These are phyloP conservation scores for Annona squamosa DNA, from an alignment of 164 flowering plant genomes.

Conservation along the genomic window DNA sequence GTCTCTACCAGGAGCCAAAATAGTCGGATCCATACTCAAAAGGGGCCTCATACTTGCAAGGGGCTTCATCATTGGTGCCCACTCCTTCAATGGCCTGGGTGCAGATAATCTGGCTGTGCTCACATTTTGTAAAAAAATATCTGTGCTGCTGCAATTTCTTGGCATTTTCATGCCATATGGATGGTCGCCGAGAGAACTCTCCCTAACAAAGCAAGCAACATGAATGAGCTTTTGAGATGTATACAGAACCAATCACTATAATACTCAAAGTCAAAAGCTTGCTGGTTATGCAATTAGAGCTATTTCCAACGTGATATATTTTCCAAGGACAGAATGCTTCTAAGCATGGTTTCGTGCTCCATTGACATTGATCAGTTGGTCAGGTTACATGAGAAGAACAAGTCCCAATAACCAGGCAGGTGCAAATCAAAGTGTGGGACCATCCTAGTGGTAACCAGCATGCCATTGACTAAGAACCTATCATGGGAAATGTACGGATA, in stretches of 20 bases:
- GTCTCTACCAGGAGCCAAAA: not conserved
- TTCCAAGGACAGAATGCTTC: not conserved
- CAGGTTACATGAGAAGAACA: not conserved
- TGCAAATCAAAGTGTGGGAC: not conserved
- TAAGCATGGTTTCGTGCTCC: not conserved
- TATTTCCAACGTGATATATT: not conserved
- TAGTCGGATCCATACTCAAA: not conserved
- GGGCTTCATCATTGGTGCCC: not conserved
- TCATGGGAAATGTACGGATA: not conserved
- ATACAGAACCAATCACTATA: not conserved
- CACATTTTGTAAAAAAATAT: not conserved
- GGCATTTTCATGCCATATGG: not conserved
- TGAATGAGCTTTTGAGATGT: not conserved
- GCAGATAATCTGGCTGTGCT: not conserved
- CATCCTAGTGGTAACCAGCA: not conserved
- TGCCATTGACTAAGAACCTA: not conserved
- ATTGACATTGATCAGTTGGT: not conserved
- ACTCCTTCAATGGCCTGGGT: not conserved
- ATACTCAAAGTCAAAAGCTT: not conserved
- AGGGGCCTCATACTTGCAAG: not conserved
- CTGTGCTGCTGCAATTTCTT: not conserved
- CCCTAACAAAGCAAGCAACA: conserved; percentile 1
- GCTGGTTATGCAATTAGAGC: not conserved
- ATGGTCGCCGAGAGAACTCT: not conserved
- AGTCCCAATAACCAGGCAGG: not conserved